Evolutionary conservation across 805 yeast genomes (phyloP).

Genomic region (Zygosaccharomyces lentus): DNA sequence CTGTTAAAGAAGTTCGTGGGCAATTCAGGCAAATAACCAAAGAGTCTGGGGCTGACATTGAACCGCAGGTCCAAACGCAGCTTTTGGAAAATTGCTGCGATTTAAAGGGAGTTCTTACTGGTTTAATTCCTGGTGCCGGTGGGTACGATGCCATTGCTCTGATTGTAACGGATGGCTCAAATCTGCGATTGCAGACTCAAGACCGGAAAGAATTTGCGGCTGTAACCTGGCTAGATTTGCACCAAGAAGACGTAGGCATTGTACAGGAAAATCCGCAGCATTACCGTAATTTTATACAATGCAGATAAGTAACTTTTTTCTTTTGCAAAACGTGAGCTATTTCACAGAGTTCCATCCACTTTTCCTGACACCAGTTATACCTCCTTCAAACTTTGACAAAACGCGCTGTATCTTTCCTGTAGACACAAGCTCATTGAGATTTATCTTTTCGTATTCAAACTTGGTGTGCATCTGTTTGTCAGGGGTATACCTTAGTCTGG

Average conservation of each 20-base stretch:
- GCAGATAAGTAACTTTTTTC: neutral
- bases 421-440: conserved; percentile 29
- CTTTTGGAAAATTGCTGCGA: conserved; percentile 56
- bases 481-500: conserved; percentile 29
- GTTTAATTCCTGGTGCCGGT: conserved; percentile 99
- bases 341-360: conserved; percentile 15
- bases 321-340: neutral
- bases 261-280: conserved; percentile 41
- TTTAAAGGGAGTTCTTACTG: conserved; percentile 78
- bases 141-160: conserved; percentile 91
- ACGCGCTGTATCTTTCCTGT: conserved; percentile 26
- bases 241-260: conserved; percentile 60
- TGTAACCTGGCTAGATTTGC: conserved; percentile 65
- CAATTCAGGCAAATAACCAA: conserved; percentile 57
- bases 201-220: conserved; percentile 35
- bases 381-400: conserved; percentile 33
- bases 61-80: conserved; percentile 71
- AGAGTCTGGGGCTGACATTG: conserved; percentile 78
- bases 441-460: conserved; percentile 30
- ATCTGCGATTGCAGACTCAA: conserved; percentile 31
- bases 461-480: conserved; percentile 34
- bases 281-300: conserved; percentile 22
- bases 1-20: conserved; percentile 50
- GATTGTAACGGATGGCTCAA: conserved; percentile 48
- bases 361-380: conserved; percentile 33